These are phyloP conservation scores for Aegilops sharonensis DNA, from an alignment of 176 grass and related monocot species.

Conservation along the genomic window DNA sequence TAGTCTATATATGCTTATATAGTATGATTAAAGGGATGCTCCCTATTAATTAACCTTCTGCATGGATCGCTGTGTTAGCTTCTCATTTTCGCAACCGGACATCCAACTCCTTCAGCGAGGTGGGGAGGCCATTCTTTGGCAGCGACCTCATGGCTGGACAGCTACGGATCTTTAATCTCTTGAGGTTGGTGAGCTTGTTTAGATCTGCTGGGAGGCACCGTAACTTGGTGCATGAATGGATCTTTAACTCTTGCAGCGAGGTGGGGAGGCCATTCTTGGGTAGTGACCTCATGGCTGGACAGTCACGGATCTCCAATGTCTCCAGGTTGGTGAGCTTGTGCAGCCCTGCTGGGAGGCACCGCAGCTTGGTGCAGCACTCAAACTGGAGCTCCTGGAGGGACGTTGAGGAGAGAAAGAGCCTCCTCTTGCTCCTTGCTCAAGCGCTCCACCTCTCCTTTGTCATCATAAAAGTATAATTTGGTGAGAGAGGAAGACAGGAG, in stretches of 20 bases:
- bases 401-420: background rate
- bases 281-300: no score
- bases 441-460: no score
- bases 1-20: background rate
- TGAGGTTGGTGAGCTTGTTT: background rate
- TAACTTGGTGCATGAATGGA: background rate
- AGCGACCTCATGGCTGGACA: background rate
- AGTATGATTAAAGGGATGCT: background rate
- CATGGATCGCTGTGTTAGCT: background rate
- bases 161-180: accelerated
- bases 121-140: background rate
- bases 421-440: background rate
- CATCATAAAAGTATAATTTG: background rate
- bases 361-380: no score
- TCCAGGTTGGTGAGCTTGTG: no score
- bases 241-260: no score
- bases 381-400: background rate
- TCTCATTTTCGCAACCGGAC: background rate
- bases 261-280: no score
- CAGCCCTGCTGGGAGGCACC: no score
- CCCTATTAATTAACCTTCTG: no score
- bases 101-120: background rate
- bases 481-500: background rate
- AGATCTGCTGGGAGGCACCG: background rate
- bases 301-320: no score